Conservation (phyloP, 2,329 filamentous ascomycete genomes). For the Gyromitra esculenta region DNA sequence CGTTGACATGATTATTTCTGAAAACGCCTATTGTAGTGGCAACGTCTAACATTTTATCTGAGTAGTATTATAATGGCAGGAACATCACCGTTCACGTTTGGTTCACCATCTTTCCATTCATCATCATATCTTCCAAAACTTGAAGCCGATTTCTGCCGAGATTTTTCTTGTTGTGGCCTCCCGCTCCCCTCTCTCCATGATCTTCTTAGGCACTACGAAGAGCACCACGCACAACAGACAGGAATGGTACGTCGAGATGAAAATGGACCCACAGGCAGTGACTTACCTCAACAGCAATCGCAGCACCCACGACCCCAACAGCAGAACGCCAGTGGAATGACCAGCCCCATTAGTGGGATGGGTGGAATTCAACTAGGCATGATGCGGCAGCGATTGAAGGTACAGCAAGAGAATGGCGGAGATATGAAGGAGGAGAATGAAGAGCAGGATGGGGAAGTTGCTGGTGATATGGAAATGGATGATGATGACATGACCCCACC, state of each 20-base stretch:
- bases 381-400: constrained; percentile 64
- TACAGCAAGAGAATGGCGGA: constrained; percentile 58
- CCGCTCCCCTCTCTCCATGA: constrained; percentile 92
- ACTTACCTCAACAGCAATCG: constrained; percentile 62
- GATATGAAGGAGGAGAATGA: constrained; percentile 53
- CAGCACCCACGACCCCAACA: constrained; percentile 62
- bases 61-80: constrained; percentile 91
- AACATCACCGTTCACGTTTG: constrained; percentile 89
- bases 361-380: constrained; percentile 59
- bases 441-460: constrained; percentile 77
- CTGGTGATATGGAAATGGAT: constrained; percentile 97
- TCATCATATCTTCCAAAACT: constrained; percentile 96
- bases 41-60: constrained; percentile 50
- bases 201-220: constrained; percentile 94
- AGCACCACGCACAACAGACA: constrained; percentile 81
- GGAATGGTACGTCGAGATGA: constrained; percentile 52
- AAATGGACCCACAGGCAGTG: constrained; percentile 54
- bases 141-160: constrained; percentile 96
- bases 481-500: constrained; percentile 65
- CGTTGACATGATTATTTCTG: constrained; percentile 8
- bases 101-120: constrained; percentile 95
- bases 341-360: constrained; percentile 55
- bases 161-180: constrained; percentile 93
- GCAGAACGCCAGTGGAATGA: constrained; percentile 63
- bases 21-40: constrained; percentile 12